phyloP scores from a whole-genome alignment of 2,329 filamentous ascomycete species.

The Penicillium sp. region DNA sequence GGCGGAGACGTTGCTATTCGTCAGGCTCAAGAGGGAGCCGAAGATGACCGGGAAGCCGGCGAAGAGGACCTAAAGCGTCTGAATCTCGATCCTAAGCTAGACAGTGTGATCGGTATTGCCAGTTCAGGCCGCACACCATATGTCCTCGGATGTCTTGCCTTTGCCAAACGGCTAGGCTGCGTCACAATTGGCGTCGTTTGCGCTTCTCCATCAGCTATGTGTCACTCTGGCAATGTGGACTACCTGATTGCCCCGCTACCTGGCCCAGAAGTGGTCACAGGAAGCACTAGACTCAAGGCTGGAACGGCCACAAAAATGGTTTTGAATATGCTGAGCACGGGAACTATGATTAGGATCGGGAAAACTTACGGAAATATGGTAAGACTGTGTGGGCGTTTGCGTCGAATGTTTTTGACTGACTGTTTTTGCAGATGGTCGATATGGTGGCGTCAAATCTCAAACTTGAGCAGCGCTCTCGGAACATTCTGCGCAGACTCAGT shows the following conservation, averaged over 20 bases:
- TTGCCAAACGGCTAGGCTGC: conserved; percentile 37
- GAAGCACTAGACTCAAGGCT: conserved; percentile 49
- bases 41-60: conserved; percentile 37
- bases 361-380: conserved; percentile 48
- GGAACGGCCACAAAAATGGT: conserved; percentile 49
- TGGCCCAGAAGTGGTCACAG: conserved; percentile 47
- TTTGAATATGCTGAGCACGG: conserved; percentile 48
- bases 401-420: neutral
- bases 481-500: conserved; percentile 33
- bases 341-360: conserved; percentile 42
- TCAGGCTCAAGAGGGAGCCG: conserved; percentile 44
- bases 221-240: conserved; percentile 26
- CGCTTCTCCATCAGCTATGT: conserved; percentile 36
- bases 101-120: conserved; percentile 45
- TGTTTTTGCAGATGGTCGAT: conserved; percentile 33
- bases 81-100: conserved; percentile 29
- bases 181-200: conserved; percentile 43
- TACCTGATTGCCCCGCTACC: conserved; percentile 41
- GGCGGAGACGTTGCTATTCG: conserved; percentile 45
- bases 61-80: conserved; percentile 32
- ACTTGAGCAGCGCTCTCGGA: conserved; percentile 35
- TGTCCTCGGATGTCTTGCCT: conserved; percentile 39
- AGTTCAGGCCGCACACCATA: conserved; percentile 47
- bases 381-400: neutral
- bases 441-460: conserved; percentile 42